phyloP scores from a whole-genome alignment of 2,329 filamentous ascomycete genomes.

The Botrytis porri region DNA sequence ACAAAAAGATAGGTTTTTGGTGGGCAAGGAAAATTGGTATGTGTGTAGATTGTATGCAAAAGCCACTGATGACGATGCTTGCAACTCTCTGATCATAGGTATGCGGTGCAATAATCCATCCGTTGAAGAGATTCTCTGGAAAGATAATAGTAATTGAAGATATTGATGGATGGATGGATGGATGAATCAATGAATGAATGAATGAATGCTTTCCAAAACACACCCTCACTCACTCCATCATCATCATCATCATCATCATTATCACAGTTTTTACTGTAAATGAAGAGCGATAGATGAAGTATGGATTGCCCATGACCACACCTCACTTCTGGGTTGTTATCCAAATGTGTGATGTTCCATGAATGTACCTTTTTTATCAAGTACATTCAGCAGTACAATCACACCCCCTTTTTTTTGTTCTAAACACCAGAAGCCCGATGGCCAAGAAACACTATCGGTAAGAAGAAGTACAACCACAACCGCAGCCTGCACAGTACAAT shows the following conservation, averaged over 20 bases:
- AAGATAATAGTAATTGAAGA: neutral
- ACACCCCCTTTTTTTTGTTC: neutral
- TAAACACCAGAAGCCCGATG: constrained; percentile 8
- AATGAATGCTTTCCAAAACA: neutral
- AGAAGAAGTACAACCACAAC: constrained; percentile 12
- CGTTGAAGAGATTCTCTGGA: neutral
- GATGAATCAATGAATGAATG: neutral
- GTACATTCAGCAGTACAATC: constrained; percentile 2
- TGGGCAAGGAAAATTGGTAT: constrained; percentile 1
- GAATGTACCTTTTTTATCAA: neutral
- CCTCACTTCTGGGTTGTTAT: neutral
- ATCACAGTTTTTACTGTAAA: neutral
- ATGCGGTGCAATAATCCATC: neutral
- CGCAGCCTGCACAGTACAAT: constrained; percentile 3
- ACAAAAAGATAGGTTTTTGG: neutral
- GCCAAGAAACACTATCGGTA: constrained; percentile 14
- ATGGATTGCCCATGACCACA: neutral
- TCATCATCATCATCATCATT: constrained; percentile 1
- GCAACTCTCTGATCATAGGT: constrained; percentile 9
- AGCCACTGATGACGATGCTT: constrained; percentile 3
- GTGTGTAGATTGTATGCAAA: neutral
- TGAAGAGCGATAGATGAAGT: neutral
- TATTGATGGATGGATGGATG: neutral
- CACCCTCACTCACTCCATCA: neutral
- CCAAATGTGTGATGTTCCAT: neutral